Evolutionary conservation across 2,329 filamentous ascomycete species (phyloP).

Genomic region (Penicillium rolfsii): DNA sequence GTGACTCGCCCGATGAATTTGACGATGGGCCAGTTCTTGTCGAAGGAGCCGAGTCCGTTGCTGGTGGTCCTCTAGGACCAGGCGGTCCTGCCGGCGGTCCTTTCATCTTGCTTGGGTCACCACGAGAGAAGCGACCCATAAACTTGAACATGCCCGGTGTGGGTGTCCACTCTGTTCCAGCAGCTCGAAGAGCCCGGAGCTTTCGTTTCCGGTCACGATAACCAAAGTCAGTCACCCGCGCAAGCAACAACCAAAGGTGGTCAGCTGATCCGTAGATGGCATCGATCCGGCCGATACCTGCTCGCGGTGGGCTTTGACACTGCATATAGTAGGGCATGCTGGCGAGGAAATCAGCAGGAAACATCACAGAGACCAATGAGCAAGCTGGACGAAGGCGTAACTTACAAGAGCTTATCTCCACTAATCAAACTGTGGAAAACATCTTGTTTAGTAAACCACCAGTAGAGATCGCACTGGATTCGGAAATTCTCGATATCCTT

Average conservation of each 20-base stretch:
- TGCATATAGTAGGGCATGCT: slow-evolving; percentile 80
- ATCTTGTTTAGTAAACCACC: slow-evolving; percentile 97
- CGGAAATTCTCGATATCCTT: slow-evolving; percentile 79
- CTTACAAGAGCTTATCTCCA: slow-evolving; percentile 82
- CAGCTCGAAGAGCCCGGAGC: slow-evolving; percentile 64
- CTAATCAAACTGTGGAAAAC: slow-evolving; percentile 88
- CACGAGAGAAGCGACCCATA: slow-evolving; percentile 36
- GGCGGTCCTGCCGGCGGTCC: slow-evolving; percentile 16
- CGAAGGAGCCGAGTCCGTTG: slow-evolving; percentile 6
- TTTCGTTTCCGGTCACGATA: slow-evolving; percentile 79
- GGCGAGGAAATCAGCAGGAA: slow-evolving; percentile 21
- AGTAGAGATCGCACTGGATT: slow-evolving; percentile 82
- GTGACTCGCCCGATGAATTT: slow-evolving; percentile 16
- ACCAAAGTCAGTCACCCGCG: slow-evolving; percentile 76
- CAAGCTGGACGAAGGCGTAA: slow-evolving; percentile 23
- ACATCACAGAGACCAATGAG: background rate
- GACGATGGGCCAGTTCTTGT: slow-evolving; percentile 19
- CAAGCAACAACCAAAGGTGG: slow-evolving; percentile 80
- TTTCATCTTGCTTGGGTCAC: slow-evolving; percentile 13
- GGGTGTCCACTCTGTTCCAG: slow-evolving; percentile 61
- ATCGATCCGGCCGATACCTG: slow-evolving; percentile 74
- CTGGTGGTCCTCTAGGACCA: slow-evolving; percentile 10
- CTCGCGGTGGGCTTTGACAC: slow-evolving; percentile 85
- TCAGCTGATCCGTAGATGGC: slow-evolving; percentile 88
- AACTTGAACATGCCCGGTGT: slow-evolving; percentile 52